These are phyloP conservation scores for Cytospora chrysosperma DNA, from an alignment of 2,329 filamentous ascomycete species.

Conservation along the genomic window DNA sequence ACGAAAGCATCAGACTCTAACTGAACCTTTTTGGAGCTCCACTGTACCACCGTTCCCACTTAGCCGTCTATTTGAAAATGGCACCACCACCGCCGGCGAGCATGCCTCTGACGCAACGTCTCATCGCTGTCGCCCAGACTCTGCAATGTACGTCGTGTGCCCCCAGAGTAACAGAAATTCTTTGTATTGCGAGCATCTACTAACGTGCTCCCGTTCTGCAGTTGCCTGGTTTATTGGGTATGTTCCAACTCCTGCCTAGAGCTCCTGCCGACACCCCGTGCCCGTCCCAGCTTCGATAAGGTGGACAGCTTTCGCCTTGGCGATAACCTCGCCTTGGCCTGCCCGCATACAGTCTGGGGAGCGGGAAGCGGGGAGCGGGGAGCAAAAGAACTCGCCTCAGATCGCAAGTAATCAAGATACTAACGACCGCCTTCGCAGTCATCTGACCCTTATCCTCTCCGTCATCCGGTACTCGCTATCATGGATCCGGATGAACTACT, in stretches of 20 bases:
- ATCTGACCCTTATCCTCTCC: slow-evolving; percentile 80
- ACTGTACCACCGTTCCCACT: not conserved
- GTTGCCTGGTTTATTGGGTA: slow-evolving; percentile 83
- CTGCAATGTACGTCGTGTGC: slow-evolving; percentile 74
- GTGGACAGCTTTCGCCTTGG: not conserved
- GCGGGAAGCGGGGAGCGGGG: too few relatives aligned
- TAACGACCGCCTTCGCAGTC: slow-evolving; percentile 50
- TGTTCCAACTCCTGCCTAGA: slow-evolving; percentile 38
- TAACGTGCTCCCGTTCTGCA: slow-evolving; percentile 40
- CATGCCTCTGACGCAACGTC: slow-evolving; percentile 70
- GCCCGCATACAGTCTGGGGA: not conserved
- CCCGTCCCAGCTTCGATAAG: not conserved
- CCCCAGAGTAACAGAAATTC: slow-evolving; percentile 26
- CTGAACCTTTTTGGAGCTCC: not conserved
- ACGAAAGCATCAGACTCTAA: not conserved
- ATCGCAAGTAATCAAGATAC: not conserved
- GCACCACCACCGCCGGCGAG: slow-evolving; percentile 71
- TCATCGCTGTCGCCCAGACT: slow-evolving; percentile 79
- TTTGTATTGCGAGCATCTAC: slow-evolving; percentile 29
- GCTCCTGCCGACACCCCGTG: slow-evolving; percentile 17
- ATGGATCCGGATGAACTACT: slow-evolving; percentile 86
- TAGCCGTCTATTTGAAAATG: slow-evolving; percentile 46
- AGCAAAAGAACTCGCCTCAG: not conserved
- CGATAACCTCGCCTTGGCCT: not conserved
- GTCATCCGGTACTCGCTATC: slow-evolving; percentile 82